Percentiles rank a stretch among this genome's conserved stretches.
Evolutionary conservation across 164 flowering plant genomes (phyloP).

Genomic region (Kalanchoe fedtschenkoi): DNA sequence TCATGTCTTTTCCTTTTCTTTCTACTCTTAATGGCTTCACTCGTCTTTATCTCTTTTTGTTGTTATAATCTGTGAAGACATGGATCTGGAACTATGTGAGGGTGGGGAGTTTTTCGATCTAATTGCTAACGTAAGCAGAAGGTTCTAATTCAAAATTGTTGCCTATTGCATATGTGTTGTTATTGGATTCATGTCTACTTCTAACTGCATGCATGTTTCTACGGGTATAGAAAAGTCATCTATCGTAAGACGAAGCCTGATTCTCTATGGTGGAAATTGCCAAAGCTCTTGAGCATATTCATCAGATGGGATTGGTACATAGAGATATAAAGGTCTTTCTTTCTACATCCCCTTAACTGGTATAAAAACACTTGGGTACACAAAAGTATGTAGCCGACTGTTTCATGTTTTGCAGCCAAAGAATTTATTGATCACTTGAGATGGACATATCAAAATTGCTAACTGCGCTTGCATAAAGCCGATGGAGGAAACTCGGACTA

Average conservation of each 20-base stretch:
- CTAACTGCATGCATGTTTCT: neutral
- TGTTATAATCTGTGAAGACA: constrained; percentile 37
- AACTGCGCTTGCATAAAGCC: constrained; percentile 97
- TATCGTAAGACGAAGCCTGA: constrained; percentile 82
- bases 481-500: constrained; percentile 73
- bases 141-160: no score
- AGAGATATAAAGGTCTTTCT: constrained; percentile 85
- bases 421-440: constrained; percentile 82
- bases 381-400: neutral
- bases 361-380: no score
- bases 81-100: constrained; percentile 99
- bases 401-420: constrained; percentile 67
- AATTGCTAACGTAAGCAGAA: constrained; percentile 85
- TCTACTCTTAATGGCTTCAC: no score
- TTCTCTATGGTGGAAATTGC: constrained; percentile 94
- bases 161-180: no score
- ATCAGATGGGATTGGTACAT: constrained; percentile 86
- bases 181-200: no score
- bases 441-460: constrained; percentile 94
- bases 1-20: no score
- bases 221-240: constrained; percentile 72
- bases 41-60: constrained; percentile 11
- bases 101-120: constrained; percentile 99
- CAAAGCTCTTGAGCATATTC: constrained; percentile 95
- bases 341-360: neutral